These are phyloP conservation scores for Pisolithus tinctorius DNA, from an alignment of 768 basidiomycete species.

Conservation along the genomic window DNA sequence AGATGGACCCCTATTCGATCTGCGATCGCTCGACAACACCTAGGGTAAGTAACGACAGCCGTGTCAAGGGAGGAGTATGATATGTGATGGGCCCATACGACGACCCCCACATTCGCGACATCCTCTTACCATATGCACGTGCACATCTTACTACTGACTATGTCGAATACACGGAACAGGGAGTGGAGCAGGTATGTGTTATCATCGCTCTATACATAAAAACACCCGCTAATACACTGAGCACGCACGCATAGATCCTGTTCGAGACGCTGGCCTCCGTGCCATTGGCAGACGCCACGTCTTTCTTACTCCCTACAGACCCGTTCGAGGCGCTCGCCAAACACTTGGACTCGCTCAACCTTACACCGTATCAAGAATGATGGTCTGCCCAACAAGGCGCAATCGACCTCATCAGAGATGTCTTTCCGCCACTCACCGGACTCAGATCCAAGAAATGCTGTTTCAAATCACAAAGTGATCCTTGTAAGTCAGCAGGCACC, in stretches of 20 bases:
- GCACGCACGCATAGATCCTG: slow-evolving; percentile 28
- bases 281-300: slow-evolving; percentile 44
- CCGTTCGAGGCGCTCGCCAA: slow-evolving; percentile 41
- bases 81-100: no score
- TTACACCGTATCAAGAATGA: no score
- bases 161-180: slow-evolving; percentile 43
- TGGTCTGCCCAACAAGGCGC: no score
- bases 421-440: no score
- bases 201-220: not conserved
- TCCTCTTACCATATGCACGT: slow-evolving; percentile 49
- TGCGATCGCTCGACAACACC: no score
- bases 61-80: no score
- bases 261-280: slow-evolving; percentile 34
- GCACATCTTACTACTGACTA: slow-evolving; percentile 51
- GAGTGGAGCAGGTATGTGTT: slow-evolving; percentile 37
- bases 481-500: slow-evolving; percentile 4
- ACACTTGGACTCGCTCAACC: slow-evolving; percentile 45
- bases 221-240: slow-evolving; percentile 4
- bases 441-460: slow-evolving; percentile 28
- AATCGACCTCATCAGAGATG: no score
- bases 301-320: slow-evolving; percentile 47
- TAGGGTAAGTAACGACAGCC: slow-evolving; percentile 28
- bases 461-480: not conserved
- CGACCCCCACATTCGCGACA: slow-evolving; percentile 40
- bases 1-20: no score